Conservation (phyloP, 257 asterid genomes). For the Forsythia viridissima region DNA sequence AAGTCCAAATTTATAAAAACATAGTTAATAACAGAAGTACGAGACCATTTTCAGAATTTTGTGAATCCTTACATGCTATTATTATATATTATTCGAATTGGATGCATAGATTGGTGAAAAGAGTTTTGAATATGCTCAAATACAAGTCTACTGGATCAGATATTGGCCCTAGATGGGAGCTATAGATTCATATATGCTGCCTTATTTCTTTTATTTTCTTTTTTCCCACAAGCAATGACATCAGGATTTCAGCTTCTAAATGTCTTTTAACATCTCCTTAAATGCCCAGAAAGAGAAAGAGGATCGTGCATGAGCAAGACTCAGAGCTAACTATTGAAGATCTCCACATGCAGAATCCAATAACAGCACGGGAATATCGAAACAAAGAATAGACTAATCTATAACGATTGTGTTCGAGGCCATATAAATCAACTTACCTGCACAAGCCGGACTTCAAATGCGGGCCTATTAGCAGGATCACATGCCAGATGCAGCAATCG, state of each 20-base stretch:
- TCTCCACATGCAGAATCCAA: background rate
- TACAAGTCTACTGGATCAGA: background rate
- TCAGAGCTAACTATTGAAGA: background rate
- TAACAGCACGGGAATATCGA: background rate
- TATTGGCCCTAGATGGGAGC: background rate
- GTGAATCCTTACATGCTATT: background rate
- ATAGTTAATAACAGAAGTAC: background rate
- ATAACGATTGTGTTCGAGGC: background rate
- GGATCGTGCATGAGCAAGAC: background rate
- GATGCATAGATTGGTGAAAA: background rate
- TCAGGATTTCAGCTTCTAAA: background rate
- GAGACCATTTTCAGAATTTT: background rate
- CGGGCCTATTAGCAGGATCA: constrained; percentile 71
- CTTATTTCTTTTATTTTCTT: no score
- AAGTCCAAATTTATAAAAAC: background rate
- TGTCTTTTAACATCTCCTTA: background rate
- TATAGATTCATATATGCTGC: background rate
- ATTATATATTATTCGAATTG: background rate
- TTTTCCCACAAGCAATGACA: background rate
- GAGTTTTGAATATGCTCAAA: constrained; percentile 4
- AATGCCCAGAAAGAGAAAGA: background rate
- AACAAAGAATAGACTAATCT: background rate
- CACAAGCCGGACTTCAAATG: constrained; percentile 62
- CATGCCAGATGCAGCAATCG: constrained; percentile 75
- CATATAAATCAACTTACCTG: constrained; percentile 56